A percentile compares a stretch with the other conserved stretches of the same genome.
These are phyloP conservation scores for Coccomyxa sp. DNA, from an alignment of 139 green algal genomes.

Conservation along the genomic window DNA sequence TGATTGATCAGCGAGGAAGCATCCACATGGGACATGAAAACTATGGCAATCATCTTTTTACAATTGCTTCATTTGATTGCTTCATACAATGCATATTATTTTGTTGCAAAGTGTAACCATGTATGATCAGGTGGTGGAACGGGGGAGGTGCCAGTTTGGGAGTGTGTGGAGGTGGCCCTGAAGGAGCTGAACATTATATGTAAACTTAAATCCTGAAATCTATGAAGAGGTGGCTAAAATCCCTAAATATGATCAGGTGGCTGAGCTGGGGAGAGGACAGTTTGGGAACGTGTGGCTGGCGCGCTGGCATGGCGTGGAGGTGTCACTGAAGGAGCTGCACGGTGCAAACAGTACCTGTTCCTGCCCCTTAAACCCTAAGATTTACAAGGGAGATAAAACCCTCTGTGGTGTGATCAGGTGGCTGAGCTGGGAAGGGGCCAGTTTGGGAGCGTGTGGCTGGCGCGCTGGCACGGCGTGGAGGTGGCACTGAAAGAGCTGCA, in stretches of 20 bases:
- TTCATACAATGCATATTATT: too few species aligned
- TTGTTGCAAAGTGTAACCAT: too few species aligned
- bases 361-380: too few species aligned
- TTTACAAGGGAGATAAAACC: neutral
- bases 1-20: too few species aligned
- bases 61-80: too few species aligned
- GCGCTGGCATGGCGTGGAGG: neutral
- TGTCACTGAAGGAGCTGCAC: neutral
- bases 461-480: slow-evolving; percentile 57
- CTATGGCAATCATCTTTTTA: too few species aligned
- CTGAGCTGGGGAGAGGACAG: neutral
- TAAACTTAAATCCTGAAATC: too few species aligned
- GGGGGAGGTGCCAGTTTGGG: neutral
- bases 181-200: neutral
- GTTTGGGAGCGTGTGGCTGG: slow-evolving; percentile 61
- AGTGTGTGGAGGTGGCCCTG: neutral
- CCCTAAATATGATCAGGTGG: neutral
- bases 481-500: slow-evolving; percentile 69
- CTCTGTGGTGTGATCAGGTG: slow-evolving; percentile 26
- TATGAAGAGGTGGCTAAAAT: slow-evolving; percentile 26
- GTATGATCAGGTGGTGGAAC: neutral
- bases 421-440: slow-evolving; percentile 55
- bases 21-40: too few species aligned
- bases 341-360: neutral
- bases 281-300: neutral